Evolutionary conservation across 1,284 basidiomycete genomes (phyloP).

Genomic region (Ganoderma lucidum): DNA sequence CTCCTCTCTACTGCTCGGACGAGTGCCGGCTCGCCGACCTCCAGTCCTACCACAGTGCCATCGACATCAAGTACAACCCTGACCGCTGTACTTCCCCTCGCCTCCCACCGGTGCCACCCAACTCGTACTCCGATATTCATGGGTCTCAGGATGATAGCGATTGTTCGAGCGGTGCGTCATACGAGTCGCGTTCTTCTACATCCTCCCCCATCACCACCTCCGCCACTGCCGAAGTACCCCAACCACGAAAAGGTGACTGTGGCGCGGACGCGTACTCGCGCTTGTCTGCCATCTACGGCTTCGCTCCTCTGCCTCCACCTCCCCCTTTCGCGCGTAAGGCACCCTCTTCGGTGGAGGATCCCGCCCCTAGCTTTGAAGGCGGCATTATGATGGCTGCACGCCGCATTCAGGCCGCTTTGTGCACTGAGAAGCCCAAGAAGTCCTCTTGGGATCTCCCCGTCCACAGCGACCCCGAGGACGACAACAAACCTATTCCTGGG

Average conservation of each 20-base stretch:
- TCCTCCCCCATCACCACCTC: conserved; percentile 40
- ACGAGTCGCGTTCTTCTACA: conserved; percentile 46
- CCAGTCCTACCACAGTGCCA: conserved; percentile 48
- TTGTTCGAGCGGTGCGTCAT: conserved; percentile 47
- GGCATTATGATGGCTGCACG: conserved; percentile 76
- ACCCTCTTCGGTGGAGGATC: conserved; percentile 39
- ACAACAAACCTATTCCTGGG: conserved; percentile 59
- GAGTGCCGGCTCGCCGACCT: conserved; percentile 70
- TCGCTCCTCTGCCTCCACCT: conserved; percentile 61
- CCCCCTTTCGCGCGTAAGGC: conserved; percentile 48
- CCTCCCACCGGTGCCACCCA: conserved; percentile 49
- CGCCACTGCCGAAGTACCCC: conserved; percentile 37
- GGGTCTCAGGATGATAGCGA: conserved; percentile 50
- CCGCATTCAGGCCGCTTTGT: conserved; percentile 59
- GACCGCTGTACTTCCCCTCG: conserved; percentile 49
- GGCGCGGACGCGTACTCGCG: conserved; percentile 50
- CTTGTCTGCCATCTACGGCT: conserved; percentile 61
- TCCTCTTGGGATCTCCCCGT: conserved; percentile 33
- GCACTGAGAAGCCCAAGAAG: conserved; percentile 47
- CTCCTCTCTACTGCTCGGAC: conserved; percentile 82
- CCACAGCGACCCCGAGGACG: conserved; percentile 32
- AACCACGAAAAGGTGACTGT: conserved; percentile 42
- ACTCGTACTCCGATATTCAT: conserved; percentile 43
- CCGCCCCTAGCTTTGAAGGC: conserved; percentile 48
- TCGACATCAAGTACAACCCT: conserved; percentile 56